Evolutionary conservation across 257 asterid species (phyloP).

Genomic region (Solanum gandarillasii): DNA sequence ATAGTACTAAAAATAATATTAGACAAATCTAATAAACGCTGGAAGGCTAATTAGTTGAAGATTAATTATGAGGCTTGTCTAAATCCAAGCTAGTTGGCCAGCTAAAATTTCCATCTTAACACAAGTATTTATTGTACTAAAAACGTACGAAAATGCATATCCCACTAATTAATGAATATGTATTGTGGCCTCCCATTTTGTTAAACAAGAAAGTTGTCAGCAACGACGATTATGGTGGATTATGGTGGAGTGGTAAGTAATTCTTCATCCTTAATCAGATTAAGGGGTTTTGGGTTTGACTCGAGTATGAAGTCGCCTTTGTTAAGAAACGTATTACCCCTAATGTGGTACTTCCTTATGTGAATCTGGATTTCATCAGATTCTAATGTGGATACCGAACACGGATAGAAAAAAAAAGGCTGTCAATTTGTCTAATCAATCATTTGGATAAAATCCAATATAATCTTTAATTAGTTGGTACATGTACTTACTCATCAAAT

Average conservation of each 20-base stretch:
- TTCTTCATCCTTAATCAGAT: too few species aligned
- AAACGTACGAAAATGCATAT: background rate
- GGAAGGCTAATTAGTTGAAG: background rate
- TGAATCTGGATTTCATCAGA: too few species aligned
- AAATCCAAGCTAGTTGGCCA: background rate
- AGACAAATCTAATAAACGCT: background rate
- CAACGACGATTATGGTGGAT: too few species aligned
- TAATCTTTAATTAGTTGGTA: conserved; percentile 1
- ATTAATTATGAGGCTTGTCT: background rate
- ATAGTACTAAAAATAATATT: background rate
- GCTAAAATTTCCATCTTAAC: background rate
- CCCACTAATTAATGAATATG: background rate
- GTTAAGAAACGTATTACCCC: too few species aligned
- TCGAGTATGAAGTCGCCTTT: too few species aligned
- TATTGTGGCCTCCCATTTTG: conserved; percentile 18
- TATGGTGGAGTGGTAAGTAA: too few species aligned
- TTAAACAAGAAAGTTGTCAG: background rate
- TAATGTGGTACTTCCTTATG: too few species aligned
- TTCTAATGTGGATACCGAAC: fast-evolving
- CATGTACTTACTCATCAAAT: background rate
- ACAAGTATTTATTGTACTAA: background rate
- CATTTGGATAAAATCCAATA: background rate
- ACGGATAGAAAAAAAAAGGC: background rate
- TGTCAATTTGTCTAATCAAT: background rate
- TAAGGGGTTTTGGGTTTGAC: too few species aligned